Conservation (phyloP, 495 filamentous ascomycete species). For the Podospora fimiseda region DNA sequence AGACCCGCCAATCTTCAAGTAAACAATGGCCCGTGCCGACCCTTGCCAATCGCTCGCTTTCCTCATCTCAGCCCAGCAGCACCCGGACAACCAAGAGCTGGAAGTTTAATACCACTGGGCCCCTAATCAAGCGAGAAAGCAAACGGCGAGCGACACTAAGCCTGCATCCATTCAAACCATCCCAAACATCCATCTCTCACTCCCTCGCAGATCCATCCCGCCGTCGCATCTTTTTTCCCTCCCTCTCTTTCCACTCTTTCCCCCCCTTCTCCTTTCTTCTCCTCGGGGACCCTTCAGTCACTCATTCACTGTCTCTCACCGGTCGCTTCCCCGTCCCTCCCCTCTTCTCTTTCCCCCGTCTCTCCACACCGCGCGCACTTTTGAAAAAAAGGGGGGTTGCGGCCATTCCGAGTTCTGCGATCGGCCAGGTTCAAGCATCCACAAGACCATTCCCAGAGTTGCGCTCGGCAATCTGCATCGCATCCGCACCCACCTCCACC, state of each 20-base stretch:
- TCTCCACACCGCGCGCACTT: background rate
- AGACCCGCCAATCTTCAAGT: conserved; percentile 15
- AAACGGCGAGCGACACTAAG: background rate
- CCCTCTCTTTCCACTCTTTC: background rate
- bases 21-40: conserved; percentile 34
- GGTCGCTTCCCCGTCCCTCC: background rate
- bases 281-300: background rate
- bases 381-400: background rate
- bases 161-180: background rate
- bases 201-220: background rate
- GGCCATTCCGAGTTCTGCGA: background rate
- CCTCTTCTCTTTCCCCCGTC: background rate
- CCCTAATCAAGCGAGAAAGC: background rate
- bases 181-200: background rate
- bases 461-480: conserved; percentile 1
- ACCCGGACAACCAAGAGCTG: conserved; percentile 23
- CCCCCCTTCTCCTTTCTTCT: background rate
- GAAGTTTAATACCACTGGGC: conserved; percentile 11
- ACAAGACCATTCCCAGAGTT: background rate
- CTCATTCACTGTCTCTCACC: no score
- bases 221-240: background rate
- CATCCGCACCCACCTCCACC: background rate
- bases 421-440: background rate
- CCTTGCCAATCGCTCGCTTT: no score
- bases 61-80: conserved; percentile 12